These are phyloP conservation scores for Teratosphaeria zuluensis DNA, from an alignment of 2,329 filamentous ascomycete genomes.

Conservation along the genomic window DNA sequence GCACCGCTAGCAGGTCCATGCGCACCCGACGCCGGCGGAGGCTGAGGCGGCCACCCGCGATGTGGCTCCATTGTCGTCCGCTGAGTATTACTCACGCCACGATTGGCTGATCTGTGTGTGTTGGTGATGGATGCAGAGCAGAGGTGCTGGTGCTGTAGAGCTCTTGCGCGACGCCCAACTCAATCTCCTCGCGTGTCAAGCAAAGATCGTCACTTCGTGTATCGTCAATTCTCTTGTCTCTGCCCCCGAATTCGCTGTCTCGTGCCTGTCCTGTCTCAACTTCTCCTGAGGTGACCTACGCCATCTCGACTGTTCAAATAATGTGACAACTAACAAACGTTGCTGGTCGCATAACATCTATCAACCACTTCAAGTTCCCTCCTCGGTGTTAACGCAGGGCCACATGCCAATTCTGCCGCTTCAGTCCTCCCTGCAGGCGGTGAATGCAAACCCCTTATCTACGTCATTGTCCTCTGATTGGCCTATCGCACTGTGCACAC, in stretches of 20 bases:
- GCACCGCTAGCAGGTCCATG: slow-evolving; percentile 10
- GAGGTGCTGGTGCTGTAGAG: neutral
- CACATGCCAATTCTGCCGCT: neutral
- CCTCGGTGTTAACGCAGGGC: neutral
- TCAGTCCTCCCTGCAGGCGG: neutral
- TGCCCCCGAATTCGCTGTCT: neutral
- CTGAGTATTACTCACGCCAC: neutral
- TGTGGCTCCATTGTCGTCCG: slow-evolving; percentile 3
- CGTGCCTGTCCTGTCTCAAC: neutral
- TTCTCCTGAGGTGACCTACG: neutral
- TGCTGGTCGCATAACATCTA: neutral
- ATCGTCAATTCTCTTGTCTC: neutral
- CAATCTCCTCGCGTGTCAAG: neutral
- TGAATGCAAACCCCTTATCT: neutral
- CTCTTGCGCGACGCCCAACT: neutral
- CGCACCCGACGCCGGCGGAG: slow-evolving; percentile 15
- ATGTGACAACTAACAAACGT: no score
- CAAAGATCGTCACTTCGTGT: neutral
- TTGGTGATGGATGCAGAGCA: neutral
- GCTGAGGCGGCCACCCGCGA: slow-evolving; percentile 19
- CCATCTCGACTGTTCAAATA: neutral
- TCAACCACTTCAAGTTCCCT: neutral
- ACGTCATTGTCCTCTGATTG: neutral
- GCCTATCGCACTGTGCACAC: no score
- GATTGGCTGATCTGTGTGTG: neutral